Base-by-base conservation (phyloP, 805 yeast species). In the Kodamaea kaohsiungensis region DNA sequence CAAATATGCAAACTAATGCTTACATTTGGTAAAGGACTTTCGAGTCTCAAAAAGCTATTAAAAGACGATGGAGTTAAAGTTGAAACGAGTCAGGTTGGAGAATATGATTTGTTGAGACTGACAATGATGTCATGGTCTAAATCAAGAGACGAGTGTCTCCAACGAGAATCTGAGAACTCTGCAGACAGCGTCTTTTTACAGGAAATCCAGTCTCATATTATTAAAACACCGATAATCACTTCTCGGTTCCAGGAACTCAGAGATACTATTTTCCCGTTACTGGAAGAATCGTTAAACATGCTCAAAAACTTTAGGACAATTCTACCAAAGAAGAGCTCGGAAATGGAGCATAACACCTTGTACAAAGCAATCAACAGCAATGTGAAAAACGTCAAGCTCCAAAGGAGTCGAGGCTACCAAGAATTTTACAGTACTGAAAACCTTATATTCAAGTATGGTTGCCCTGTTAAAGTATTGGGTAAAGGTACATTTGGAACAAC, bases 401-500 rank as follows among this genome's bases (percentile, higher is more conserved):
- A 40, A 8, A 4, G 45, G 25, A 16, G 13, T 17, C 17, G 19
- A 15, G 45, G 45, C 19, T 40, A 40, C 45, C 16, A 13, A 2
- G 45, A 40, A 13, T 40, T 40, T 17, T 40, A 40, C 45, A 40
- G 45, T 17, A 5, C 45, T 17, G 45, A 40, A 15, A 40, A 40
- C 22, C 45, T 46, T 33, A 13, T 46, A 9, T 9, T 18, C 2
- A 39, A 17, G 46, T 53, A 53, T 22, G 56, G 56, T 2, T 15
- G 30, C 7, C 56, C 56, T 8, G n/a, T n/a, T 3, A 49, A 19
- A 17, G 19, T 37, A 3, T 17, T 53, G 13, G 53, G 56, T 3
- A 45, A 45, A 6, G 56, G 56, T 6, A 25, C 53, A 1, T 53
- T 49, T 45, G 56, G 56, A 9, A 8, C 42, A 13, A 38, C 52